Base-by-base conservation (phyloP, 75 land plant genomes). In the Pinus albicaulis region DNA sequence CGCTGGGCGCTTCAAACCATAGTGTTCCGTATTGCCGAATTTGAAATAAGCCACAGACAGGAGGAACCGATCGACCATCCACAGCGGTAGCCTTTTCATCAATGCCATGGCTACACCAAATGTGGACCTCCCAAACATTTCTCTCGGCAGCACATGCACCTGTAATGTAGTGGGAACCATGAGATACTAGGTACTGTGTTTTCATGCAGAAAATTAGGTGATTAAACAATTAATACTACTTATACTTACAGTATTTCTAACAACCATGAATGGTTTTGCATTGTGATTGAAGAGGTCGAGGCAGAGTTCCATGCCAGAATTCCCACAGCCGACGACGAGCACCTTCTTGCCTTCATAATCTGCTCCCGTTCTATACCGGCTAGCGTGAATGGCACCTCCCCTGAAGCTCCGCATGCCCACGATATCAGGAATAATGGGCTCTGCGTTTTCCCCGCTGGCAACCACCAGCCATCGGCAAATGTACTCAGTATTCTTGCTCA, bases 231-330 rank as follows among this genome's bases (percentile, higher is more conserved):
- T 48, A 10, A 48, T 10, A 48, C 2, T 48, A 48, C n/a, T n/a
- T n/a, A 10, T 48, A 48, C 87, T 85, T 80, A 93, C 96, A 23
- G 87, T 74, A 48, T 81, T 84, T 22, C 96, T 74, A 4, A 91
- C 94, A 0, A 89, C 93, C 71, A 95, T 84, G 57, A 73, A 76
- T 1, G 98, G 88, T 13, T 34, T n/a, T 16, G 96, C 96, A 38
- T 83, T 80, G 72, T 83, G 85, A 60, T 88, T 78, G 36, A 86
- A 89, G 31, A 95, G 88, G 56, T 95, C 98, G 36, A 95, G 79
- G 74, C 94, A 86, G 24, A 95, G 75, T 65, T 95, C 98, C 93
- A 95, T 91, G 63, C 98, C 98, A 3, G 98, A 89, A 73, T 95
- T 93, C 34, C 90, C 98, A 64, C 89, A 85, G 0, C 98, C 96